phyloP scores from a whole-genome alignment of 768 basidiomycete species.

The Termitomyces sp. region DNA sequence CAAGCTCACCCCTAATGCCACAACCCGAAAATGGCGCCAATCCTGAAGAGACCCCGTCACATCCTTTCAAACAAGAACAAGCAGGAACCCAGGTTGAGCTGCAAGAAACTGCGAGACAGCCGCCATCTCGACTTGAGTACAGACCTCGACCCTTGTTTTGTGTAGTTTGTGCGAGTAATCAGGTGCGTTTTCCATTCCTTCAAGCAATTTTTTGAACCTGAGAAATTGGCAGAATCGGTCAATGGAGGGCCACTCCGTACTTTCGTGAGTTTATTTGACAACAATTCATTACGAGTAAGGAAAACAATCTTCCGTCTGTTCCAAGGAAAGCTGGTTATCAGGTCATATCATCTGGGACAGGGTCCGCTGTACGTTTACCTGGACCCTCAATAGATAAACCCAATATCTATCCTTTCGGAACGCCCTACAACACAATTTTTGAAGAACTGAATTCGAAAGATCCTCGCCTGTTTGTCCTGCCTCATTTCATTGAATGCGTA shows the following conservation, averaged over 20 bases:
- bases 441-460: constrained; percentile 87
- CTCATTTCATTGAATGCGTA: not conserved
- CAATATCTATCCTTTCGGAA: constrained; percentile 95
- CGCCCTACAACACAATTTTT: constrained; percentile 94
- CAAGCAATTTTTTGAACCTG: constrained; percentile 14
- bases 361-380: constrained; percentile 94
- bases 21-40: constrained; percentile 27
- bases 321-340: constrained; percentile 85
- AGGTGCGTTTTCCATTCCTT: constrained; percentile 52
- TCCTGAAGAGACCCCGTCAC: constrained; percentile 11
- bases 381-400: constrained; percentile 97
- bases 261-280: constrained; percentile 59
- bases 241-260: constrained; percentile 95
- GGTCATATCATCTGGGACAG: constrained; percentile 94
- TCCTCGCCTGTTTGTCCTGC: constrained; percentile 64
- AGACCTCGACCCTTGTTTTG: constrained; percentile 86
- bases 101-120: not conserved
- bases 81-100: constrained; percentile 5
- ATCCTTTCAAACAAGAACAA: constrained; percentile 5
- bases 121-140: constrained; percentile 31
- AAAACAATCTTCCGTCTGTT: constrained; percentile 15
- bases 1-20: constrained; percentile 9
- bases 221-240: constrained; percentile 74
- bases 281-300: not conserved
- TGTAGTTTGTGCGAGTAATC: constrained; percentile 99